Conservation (phyloP, 768 basidiomycete genomes). For the Xerocomellus amylosporus region DNA sequence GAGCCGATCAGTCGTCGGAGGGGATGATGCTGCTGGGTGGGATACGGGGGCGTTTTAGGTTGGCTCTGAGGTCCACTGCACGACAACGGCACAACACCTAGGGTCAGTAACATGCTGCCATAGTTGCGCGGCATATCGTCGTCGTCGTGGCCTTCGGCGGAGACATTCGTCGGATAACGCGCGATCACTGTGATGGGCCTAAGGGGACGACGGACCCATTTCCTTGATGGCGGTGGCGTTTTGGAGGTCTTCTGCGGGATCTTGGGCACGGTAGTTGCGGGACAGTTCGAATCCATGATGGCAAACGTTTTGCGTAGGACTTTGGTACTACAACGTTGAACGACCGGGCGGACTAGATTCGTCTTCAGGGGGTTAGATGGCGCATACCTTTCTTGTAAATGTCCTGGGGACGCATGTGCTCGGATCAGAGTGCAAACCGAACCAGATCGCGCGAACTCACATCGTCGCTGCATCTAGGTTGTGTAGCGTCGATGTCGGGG, state of each 20-base stretch:
- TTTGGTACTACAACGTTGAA: conserved; percentile 54
- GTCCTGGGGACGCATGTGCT: too few species aligned
- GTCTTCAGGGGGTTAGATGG: too few species aligned
- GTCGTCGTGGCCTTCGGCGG: conserved; percentile 46
- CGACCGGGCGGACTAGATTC: too few species aligned
- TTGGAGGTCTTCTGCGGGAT: conserved; percentile 40
- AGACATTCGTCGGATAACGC: conserved; percentile 44
- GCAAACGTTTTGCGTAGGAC: conserved; percentile 39
- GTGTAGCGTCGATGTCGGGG: too few species aligned
- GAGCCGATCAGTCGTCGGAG: too few species aligned
- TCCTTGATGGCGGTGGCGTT: conserved; percentile 59
- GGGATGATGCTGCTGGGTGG: conserved; percentile 46
- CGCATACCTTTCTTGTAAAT: too few species aligned
- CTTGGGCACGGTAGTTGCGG: conserved; percentile 44
- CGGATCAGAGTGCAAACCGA: too few species aligned
- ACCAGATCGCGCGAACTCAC: too few species aligned
- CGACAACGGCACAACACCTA: background rate
- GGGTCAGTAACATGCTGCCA: conserved; percentile 42
- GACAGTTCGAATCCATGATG: conserved; percentile 54
- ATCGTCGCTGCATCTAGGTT: too few species aligned
- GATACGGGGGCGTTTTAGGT: conserved; percentile 70
- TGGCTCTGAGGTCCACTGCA: conserved; percentile 55
- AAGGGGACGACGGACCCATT: conserved; percentile 45
- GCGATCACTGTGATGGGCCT: conserved; percentile 34
- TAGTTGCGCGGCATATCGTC: conserved; percentile 49